Evolutionary conservation across 2,329 filamentous ascomycete species (phyloP), one percentile per base, ranked within the genome.

Genomic region (Penicillium sp.): DNA sequence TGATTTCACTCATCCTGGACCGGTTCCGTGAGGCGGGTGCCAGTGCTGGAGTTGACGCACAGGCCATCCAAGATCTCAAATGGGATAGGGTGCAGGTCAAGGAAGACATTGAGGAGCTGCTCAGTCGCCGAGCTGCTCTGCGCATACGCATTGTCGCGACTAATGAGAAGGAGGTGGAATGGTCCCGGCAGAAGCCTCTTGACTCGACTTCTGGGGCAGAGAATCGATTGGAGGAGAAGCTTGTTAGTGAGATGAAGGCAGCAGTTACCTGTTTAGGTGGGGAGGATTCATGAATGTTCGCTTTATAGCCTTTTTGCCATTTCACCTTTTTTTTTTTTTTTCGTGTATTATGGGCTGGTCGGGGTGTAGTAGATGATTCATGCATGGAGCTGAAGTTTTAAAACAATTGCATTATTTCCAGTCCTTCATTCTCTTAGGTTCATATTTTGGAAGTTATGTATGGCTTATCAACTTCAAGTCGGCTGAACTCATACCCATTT

Each of bases 41-140:
- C n/a, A 84, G 87, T 22, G 77, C 78, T 3, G 84, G 82, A 1
- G 76, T 86, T 12, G 78, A 83, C 51, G 73, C 79, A 6, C 75
- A 74, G 14, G 87, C 91, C 25, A 86, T 97, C 1, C 84, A 87
- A 14, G 79, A 84, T 9, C 80, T 97, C 7, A 81, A 84, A 50
- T 96, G 90, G 87, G 90, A 97, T 68, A 80, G 83, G 12, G 80
- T 81, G 0, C 80, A 80, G 1, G 82, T 95, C 44, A 82, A 88
- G 61, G 92, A 96, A 69, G 91, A 94, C 65, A 84, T 95, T 5
- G 90, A 96, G 62, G 89, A 89, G 61, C 90, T 90, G 81, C 76
- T 97, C 35, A 82, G 84, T 28, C 86, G 86, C 50, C 82, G 86
- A 55, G 84, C 85, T 61, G 77, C 87, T 52, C 77, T 97, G 53